phyloP scores from a whole-genome alignment of 129 eudicot genomes.

The Sambucus nigra region DNA sequence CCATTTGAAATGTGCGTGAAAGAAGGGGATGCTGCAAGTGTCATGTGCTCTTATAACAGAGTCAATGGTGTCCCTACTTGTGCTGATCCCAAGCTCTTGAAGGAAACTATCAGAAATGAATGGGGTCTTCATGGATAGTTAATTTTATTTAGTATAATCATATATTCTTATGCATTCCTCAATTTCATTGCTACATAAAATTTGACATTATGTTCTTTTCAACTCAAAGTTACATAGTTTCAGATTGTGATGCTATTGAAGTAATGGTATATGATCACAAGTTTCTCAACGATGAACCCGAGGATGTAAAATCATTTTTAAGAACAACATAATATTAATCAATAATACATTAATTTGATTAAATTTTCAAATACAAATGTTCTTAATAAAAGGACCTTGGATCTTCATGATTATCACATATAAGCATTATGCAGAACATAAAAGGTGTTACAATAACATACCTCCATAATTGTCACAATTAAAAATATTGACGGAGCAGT shows the following conservation, averaged over 20 bases:
- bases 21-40: conserved; percentile 43
- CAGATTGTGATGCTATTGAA: conserved; percentile 45
- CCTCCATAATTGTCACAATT: too few relatives aligned
- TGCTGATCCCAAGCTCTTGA: conserved; percentile 35
- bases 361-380: too few relatives aligned
- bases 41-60: conserved; percentile 46
- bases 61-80: conserved; percentile 40
- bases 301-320: too few relatives aligned
- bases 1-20: conserved; percentile 46
- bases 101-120: conserved; percentile 27
- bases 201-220: neutral
- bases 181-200: neutral
- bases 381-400: too few relatives aligned
- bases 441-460: too few relatives aligned
- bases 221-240: conserved; percentile 30
- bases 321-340: too few relatives aligned
- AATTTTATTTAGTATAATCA: too few relatives aligned
- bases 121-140: conserved; percentile 39
- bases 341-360: too few relatives aligned
- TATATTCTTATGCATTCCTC: too few relatives aligned
- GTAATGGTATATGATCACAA: conserved; percentile 24
- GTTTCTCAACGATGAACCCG: conserved; percentile 13
- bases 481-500: too few relatives aligned
- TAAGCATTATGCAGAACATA: too few relatives aligned
- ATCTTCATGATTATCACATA: too few relatives aligned